These are phyloP conservation scores for Citrus inodora DNA, from an alignment of 345 rosid genomes.

Conservation along the genomic window DNA sequence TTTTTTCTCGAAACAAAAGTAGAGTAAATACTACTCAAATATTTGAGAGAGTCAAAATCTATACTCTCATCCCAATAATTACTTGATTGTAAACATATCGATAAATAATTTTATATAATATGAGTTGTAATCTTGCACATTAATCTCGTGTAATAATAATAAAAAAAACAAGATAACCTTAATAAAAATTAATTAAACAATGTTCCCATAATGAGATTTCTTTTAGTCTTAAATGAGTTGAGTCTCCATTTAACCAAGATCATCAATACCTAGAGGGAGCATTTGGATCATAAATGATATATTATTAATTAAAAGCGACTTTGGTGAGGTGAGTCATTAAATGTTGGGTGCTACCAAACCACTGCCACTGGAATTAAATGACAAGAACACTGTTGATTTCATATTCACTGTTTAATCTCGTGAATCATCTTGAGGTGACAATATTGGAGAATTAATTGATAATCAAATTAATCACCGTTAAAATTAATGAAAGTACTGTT, in stretches of 20 bases:
- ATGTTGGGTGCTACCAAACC: background rate
- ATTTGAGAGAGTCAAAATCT: rapidly evolving
- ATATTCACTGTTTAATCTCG: background rate
- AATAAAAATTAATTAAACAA: background rate
- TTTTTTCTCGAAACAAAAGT: rapidly evolving
- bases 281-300: background rate
- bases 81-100: too few species aligned
- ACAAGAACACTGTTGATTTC: background rate
- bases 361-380: background rate
- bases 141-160: too few species aligned
- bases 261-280: background rate
- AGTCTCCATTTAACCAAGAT: background rate
- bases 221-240: background rate
- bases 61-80: rapidly evolving
- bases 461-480: background rate
- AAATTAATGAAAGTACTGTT: background rate
- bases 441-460: background rate
- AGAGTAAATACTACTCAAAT: rapidly evolving
- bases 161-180: background rate
- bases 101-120: too few species aligned
- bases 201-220: background rate
- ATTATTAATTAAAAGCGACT: background rate
- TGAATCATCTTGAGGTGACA: background rate
- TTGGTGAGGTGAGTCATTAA: background rate
- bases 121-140: rapidly evolving